These are phyloP conservation scores for Gossypium rotundifolium DNA, from an alignment of 345 rosid species.

Conservation along the genomic window DNA sequence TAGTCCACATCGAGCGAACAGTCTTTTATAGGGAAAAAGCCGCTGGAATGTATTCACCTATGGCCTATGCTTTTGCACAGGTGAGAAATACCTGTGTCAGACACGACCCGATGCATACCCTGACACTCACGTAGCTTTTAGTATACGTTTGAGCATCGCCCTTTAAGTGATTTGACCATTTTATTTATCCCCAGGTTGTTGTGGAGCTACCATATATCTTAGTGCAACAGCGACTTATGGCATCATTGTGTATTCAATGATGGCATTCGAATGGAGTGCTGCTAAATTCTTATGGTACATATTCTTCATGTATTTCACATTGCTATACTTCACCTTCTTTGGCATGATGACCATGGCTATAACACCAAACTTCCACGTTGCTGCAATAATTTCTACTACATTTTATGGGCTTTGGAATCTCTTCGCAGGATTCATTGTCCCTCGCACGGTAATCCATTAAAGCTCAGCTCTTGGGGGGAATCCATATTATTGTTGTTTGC, in stretches of 20 bases:
- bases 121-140: not conserved
- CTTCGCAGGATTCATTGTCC: constrained; percentile 58
- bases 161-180: not conserved
- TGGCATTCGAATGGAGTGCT: constrained; percentile 49
- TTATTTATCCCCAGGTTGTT: constrained; percentile 25
- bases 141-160: not conserved
- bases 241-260: constrained; percentile 51
- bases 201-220: constrained; percentile 60
- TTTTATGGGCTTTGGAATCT: constrained; percentile 56
- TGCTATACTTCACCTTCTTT: constrained; percentile 60
- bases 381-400: constrained; percentile 42
- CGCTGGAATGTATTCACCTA: constrained; percentile 74
- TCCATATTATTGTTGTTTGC: not conserved
- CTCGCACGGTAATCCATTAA: constrained; percentile 34
- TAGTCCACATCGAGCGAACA: constrained; percentile 55
- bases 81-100: constrained; percentile 11
- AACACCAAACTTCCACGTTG: constrained; percentile 57
- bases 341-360: constrained; percentile 65
- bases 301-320: constrained; percentile 53
- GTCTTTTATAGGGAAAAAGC: constrained; percentile 74
- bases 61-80: constrained; percentile 71
- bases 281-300: constrained; percentile 59
- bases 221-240: constrained; percentile 46
- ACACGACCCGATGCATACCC: not conserved
- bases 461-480: constrained; percentile 1